phyloP scores from a whole-genome alignment of 306 rosid species.

The Clitoria ternatea region DNA sequence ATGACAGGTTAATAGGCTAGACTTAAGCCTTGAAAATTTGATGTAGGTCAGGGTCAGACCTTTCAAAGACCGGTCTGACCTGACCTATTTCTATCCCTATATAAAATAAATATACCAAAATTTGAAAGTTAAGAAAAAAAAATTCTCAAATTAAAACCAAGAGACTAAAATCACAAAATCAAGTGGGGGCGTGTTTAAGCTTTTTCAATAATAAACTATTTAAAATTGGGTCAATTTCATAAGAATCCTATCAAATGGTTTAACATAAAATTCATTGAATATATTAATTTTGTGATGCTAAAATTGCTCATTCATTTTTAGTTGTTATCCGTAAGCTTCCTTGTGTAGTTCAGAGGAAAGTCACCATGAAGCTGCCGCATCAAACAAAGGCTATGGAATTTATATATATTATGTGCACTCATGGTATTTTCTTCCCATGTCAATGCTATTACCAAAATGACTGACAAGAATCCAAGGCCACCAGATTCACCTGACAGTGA shows the following conservation, averaged over 20 bases:
- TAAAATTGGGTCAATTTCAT: neutral
- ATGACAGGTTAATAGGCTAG: too few species aligned
- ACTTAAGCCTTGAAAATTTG: too few species aligned
- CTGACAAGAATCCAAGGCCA: conserved; percentile 31
- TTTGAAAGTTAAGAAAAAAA: too few species aligned
- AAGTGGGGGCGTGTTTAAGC: too few species aligned
- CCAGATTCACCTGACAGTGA: conserved; percentile 32
- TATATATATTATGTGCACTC: conserved; percentile 31
- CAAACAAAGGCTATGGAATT: neutral
- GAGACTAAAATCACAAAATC: too few species aligned
- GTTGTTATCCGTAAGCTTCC: conserved; percentile 57
- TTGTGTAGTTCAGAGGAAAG: conserved; percentile 48
- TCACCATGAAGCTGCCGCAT: conserved; percentile 50
- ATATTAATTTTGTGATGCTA: neutral
- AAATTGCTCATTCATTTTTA: neutral
- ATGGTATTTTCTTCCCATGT: neutral
- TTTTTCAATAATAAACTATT: neutral
- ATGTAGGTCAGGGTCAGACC: too few species aligned
- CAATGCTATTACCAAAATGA: conserved; percentile 41
- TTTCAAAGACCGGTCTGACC: too few species aligned
- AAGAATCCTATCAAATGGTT: neutral
- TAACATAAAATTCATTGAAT: neutral
- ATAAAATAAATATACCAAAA: too few species aligned
- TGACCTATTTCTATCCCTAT: too few species aligned
- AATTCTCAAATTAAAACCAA: too few species aligned